Evolutionary conservation across 2,329 filamentous ascomycete genomes (phyloP), one percentile per base, ranked within the genome.

Genomic region (Ustilaginoidea virens): DNA sequence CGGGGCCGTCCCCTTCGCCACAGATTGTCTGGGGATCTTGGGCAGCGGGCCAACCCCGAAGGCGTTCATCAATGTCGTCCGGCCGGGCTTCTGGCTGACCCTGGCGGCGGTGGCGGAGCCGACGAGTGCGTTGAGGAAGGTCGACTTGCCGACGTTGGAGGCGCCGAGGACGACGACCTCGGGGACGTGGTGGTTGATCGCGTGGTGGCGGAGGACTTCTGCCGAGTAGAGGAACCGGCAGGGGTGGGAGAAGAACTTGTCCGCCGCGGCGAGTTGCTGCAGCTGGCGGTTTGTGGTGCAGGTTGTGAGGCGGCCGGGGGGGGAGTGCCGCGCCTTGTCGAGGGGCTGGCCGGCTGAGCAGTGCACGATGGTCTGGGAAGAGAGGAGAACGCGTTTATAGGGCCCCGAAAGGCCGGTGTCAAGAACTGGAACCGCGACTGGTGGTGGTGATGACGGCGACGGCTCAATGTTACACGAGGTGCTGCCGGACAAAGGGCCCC

Each of bases 61-160:
- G 17, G 56, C 63, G 41, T 71, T 73, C 48, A 73, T 60, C 17
- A 60, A 57, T 19, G 51, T 58, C 2, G 69, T 73, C 40, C 56
- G 61, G 7, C 69, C 69, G 1, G 67, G 63, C 13, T 49, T 52
- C 11, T 53, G 48, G 42, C 63, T 66, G 15, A 65, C 63, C 27
- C 58, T 53, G 9, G 68, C 68, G 5, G 63, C 47, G 15, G 47
- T 43, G 15, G 42, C 35, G 3, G 42, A 38, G 19, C 74, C 74
- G 2, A 76, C 69, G 19, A 92, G 66, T 12, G 79, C 78, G 46
- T 92, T 92, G 54, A 92, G 75, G 40, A 92, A 79, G 11, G 81
- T 82, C 2, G 81, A 90, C 51, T 92, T 92, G 45, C 83, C 83
- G 23, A 85, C 82, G 47, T 92, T 92, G 39, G 82, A 85, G 43